Conservation (phyloP, 192 early-diverging fungal species). For the Podila horticola region DNA sequence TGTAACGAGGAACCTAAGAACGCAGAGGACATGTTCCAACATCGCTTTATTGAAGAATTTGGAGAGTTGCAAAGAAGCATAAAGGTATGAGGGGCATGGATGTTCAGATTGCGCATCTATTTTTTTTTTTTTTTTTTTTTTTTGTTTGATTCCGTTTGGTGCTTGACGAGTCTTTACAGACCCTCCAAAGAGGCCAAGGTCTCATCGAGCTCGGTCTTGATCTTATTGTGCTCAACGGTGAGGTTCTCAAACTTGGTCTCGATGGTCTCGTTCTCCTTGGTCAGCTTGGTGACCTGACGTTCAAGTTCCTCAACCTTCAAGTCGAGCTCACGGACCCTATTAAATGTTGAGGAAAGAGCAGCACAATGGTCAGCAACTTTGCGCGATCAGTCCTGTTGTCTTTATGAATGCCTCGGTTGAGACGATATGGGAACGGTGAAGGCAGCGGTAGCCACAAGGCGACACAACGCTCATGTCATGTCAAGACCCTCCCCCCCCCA, state of each 20-base stretch:
- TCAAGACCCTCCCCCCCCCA: no score
- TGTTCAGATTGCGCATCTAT: background rate
- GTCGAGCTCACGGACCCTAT: slow-evolving; percentile 77
- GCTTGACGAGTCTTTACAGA: slow-evolving; percentile 64
- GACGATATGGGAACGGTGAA: no score
- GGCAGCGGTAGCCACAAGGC: no score
- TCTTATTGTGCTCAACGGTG: slow-evolving; percentile 61
- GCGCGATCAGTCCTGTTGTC: no score
- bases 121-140: no score
- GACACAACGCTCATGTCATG: no score
- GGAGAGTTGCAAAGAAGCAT: no score
- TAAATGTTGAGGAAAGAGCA: background rate
- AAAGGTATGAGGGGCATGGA: background rate
- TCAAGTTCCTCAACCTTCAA: slow-evolving; percentile 88
- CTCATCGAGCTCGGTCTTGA: slow-evolving; percentile 81
- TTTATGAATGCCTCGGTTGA: no score
- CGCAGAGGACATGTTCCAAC: no score
- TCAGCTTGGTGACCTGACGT: slow-evolving; percentile 82
- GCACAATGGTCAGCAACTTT: no score
- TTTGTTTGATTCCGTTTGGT: background rate
- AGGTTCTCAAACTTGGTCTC: slow-evolving; percentile 78
- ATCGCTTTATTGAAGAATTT: no score
- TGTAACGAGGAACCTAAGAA: no score
- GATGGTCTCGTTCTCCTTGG: slow-evolving; percentile 69
- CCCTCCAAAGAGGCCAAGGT: slow-evolving; percentile 80